Base-by-base conservation (phyloP, 2,329 filamentous ascomycete species). In the Capronia americana region DNA sequence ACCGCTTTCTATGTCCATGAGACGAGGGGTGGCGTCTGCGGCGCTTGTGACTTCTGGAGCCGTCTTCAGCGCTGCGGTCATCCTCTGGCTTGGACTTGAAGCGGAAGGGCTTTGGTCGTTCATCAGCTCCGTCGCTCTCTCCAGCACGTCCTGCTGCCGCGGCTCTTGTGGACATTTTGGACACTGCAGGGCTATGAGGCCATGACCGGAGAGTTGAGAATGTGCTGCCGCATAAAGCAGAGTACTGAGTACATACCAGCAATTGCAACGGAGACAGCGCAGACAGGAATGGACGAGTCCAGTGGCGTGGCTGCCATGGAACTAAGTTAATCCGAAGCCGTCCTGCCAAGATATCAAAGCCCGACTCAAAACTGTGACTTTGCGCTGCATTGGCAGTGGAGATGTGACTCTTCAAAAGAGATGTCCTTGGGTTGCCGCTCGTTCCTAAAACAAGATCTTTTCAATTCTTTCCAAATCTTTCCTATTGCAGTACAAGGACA, bases 1-100 rank as follows among this genome's bases (percentile, higher is more conserved):
- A 74, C 10, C 74, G 74, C 58, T 77, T 75, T 26, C 70, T 67
- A 46, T 56, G 57, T 57, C 69, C 71, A 11, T 73, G 71, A 56
- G 65, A 62, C 11, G 56, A 63, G 1, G 63, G 69, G 56, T 70
- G 69, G 53, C 75, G 68, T 53, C 70, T 68, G 10, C 65, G 72
- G 30, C 69, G 73, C 48, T 71, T 72, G 54, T 73, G 74, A 17
- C 66, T 57, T 50, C 60, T 63, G n/a, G 32, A 34, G 17, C 58
- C 44, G 41, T 61, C 32, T 7, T 67, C 65, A 26, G 14, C 32
- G 12, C 51, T 32, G 24, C 5, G 4, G 14, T 53, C 58, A n/a
- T 57, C 51, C 2, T 67, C 57, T 28, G 46, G 55, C 28, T 61
- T 66, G 23, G 65, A 57, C 32, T 72, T 72, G 68, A 72, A 72